Percentiles rank a stretch among this genome's conserved stretches.
phyloP scores from a whole-genome alignment of 768 basidiomycete genomes.

The Lenzites betulinus region DNA sequence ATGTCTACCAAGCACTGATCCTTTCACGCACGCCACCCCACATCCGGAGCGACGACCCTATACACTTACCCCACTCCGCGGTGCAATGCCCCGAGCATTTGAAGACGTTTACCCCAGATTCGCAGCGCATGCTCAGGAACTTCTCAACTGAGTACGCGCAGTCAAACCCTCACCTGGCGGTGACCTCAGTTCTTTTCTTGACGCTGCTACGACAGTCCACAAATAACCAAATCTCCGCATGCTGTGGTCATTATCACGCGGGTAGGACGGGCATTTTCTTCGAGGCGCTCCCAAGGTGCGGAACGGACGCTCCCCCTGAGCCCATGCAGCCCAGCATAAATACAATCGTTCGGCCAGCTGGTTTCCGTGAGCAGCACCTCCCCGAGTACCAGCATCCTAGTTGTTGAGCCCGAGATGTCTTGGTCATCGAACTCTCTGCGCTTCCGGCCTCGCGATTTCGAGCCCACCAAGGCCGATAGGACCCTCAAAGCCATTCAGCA shows the following conservation, averaged over 20 bases:
- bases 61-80: constrained; percentile 25
- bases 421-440: constrained; percentile 6
- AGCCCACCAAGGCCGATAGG: constrained; percentile 38
- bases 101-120: constrained; percentile 30
- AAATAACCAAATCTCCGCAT: constrained; percentile 14
- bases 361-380: constrained; percentile 9
- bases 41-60: constrained; percentile 3
- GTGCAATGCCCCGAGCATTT: constrained; percentile 33
- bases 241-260: constrained; percentile 18
- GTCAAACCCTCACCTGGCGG: constrained; percentile 2
- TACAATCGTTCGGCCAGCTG: constrained; percentile 5
- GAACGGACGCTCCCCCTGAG: not conserved
- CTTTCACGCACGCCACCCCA: constrained; percentile 12
- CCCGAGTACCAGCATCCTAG: not conserved
- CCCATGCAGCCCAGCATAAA: constrained; percentile 7
- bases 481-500: constrained; percentile 38
- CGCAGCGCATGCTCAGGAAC: constrained; percentile 10
- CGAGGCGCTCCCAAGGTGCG: not conserved
- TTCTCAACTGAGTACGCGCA: constrained; percentile 12
- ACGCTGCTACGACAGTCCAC: constrained; percentile 1
- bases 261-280: constrained; percentile 4
- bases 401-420: constrained; percentile 5
- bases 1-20: constrained; percentile 4
- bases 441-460: constrained; percentile 19
- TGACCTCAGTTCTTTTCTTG: constrained; percentile 16